These are phyloP conservation scores for Chrysophaeum taylorii DNA, from an alignment of 352 stramenopile genomes.

Conservation along the genomic window DNA sequence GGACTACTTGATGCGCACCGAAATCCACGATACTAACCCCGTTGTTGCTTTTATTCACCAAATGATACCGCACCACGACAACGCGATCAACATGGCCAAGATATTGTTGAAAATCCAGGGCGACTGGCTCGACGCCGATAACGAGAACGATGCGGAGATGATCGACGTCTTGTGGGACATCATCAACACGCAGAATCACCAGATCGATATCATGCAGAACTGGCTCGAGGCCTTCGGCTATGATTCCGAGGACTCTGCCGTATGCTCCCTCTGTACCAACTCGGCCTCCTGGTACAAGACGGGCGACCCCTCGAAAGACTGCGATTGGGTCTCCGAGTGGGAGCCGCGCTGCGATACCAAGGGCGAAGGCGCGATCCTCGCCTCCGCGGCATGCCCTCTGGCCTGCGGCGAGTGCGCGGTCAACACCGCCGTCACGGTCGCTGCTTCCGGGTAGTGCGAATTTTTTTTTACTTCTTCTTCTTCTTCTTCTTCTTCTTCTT, in stretches of 20 bases:
- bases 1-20: constrained; percentile 49
- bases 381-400: not conserved
- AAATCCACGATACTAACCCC: constrained; percentile 21
- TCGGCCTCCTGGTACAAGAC: not conserved
- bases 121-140: constrained; percentile 29
- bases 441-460: not conserved
- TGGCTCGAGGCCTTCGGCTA: constrained; percentile 25
- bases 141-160: constrained; percentile 29
- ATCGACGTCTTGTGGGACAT: constrained; percentile 51
- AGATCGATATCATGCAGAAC: constrained; percentile 49
- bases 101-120: constrained; percentile 33
- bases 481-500: constrained; percentile 8
- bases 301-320: not conserved
- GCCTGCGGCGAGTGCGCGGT: too few species aligned
- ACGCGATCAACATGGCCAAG: constrained; percentile 68
- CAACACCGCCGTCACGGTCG: not conserved
- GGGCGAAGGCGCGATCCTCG: constrained; percentile 8
- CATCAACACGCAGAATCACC: constrained; percentile 51
- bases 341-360: not conserved
- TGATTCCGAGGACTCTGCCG: too few species aligned
- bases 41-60: constrained; percentile 53
- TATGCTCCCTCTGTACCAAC: not conserved
- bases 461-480: constrained; percentile 12
- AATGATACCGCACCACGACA: constrained; percentile 67
- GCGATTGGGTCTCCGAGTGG: not conserved